Conservation (phyloP, 2,329 filamentous ascomycete genomes). For the Fragosphaeria purpurea region DNA sequence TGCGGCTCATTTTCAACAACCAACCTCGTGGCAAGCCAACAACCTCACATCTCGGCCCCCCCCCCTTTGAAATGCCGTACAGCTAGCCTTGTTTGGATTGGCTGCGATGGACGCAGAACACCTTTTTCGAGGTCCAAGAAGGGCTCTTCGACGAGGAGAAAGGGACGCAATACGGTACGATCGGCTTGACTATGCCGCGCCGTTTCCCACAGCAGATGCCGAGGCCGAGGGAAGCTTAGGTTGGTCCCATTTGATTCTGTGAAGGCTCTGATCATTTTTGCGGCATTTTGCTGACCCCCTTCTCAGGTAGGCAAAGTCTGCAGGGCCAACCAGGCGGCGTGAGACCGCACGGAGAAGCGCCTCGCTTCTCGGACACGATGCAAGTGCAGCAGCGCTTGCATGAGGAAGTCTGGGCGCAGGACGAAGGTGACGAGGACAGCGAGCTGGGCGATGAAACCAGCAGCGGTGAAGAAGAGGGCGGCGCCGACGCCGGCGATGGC, state of each 20-base stretch:
- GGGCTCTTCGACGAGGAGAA: constrained; percentile 7
- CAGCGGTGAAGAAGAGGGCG: neutral
- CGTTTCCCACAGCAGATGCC: neutral
- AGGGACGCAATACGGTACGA: constrained; percentile 1
- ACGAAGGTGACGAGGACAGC: constrained; percentile 9
- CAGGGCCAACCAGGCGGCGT: neutral
- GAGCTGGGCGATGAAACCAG: constrained; percentile 3
- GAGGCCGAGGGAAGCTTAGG: neutral
- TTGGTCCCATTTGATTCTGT: neutral
- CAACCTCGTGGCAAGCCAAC: neutral
- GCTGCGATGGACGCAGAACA: constrained; percentile 11
- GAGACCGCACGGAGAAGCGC: too few relatives aligned
- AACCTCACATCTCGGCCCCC: neutral
- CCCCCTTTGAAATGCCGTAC: too few relatives aligned
- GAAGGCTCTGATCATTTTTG: too few relatives aligned
- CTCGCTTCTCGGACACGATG: too few relatives aligned
- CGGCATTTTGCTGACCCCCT: too few relatives aligned
- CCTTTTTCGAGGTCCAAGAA: constrained; percentile 8
- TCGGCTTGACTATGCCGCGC: neutral
- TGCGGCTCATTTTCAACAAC: constrained; percentile 1
- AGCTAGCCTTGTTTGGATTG: too few relatives aligned
- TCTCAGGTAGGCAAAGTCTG: neutral
- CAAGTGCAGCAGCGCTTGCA: neutral
- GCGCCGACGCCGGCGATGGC: neutral
- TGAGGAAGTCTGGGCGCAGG: neutral